These are phyloP conservation scores for Oryza punctata DNA, from an alignment of 176 grass and related monocot genomes.

Conservation along the genomic window DNA sequence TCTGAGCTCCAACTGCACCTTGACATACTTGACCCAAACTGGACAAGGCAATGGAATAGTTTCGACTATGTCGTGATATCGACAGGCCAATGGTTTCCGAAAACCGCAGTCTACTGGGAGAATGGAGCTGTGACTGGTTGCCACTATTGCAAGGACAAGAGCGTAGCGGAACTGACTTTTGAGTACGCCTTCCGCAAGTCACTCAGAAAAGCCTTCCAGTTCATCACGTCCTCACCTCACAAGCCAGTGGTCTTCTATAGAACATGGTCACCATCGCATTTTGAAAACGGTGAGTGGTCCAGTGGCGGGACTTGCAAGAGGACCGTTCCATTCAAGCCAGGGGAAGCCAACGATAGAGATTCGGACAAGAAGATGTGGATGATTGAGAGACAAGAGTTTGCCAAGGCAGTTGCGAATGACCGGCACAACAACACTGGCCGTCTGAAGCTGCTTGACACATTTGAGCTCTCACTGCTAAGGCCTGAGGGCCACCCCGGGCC, in stretches of 20 bases:
- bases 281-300: constrained; percentile 77
- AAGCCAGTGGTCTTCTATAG: constrained; percentile 71
- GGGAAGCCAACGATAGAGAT: constrained; percentile 40
- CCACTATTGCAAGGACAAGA: constrained; percentile 70
- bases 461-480: constrained; percentile 63
- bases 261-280: constrained; percentile 81
- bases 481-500: constrained; percentile 82
- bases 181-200: constrained; percentile 52
- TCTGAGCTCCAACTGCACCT: constrained; percentile 68
- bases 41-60: constrained; percentile 59
- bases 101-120: constrained; percentile 77
- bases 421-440: background rate
- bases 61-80: constrained; percentile 88
- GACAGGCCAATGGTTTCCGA: constrained; percentile 85
- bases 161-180: constrained; percentile 49
- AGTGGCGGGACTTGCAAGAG: constrained; percentile 73
- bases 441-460: constrained; percentile 77
- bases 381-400: constrained; percentile 75
- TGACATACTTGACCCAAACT: constrained; percentile 61
- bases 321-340: constrained; percentile 60
- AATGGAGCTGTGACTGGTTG: constrained; percentile 53
- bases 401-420: constrained; percentile 10
- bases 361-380: constrained; percentile 61
- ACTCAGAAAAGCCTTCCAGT: constrained; percentile 54
- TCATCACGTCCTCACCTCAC: constrained; percentile 57